Evolutionary conservation across 805 yeast species (phyloP).

Genomic region (Suhomyces emberorum): DNA sequence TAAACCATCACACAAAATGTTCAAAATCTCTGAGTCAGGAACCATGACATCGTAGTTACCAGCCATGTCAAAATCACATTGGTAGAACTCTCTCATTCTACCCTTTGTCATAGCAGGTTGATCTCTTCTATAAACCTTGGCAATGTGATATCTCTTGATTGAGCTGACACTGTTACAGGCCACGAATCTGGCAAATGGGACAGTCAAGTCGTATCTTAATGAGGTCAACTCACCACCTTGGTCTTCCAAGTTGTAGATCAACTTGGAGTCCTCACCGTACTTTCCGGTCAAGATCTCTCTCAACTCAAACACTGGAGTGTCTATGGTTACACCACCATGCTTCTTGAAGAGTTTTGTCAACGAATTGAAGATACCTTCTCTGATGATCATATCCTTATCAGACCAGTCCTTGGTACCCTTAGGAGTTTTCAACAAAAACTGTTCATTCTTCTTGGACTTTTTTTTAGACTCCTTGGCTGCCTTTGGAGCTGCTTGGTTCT

Average conservation of each 20-base stretch:
- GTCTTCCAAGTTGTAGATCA: constrained; percentile 93
- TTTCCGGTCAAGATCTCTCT: constrained; percentile 95
- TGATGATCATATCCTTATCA: constrained; percentile 92
- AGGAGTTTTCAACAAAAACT: constrained; percentile 86
- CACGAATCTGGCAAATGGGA: constrained; percentile 95
- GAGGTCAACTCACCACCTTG: constrained; percentile 99
- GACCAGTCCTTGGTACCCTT: constrained; percentile 99
- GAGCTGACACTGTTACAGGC: constrained; percentile 90
- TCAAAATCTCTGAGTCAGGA: constrained; percentile 89
- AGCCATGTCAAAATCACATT: constrained; percentile 97
- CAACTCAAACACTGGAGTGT: constrained; percentile 96
- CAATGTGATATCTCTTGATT: constrained; percentile 94
- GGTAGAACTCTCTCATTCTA: constrained; percentile 99
- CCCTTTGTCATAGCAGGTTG: constrained; percentile 99
- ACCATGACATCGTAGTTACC: constrained; percentile 92
- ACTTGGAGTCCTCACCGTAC: constrained; percentile 97
- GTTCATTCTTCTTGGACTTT: constrained; percentile 45
- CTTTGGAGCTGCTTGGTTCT: constrained; percentile 15
- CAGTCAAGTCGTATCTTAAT: constrained; percentile 93
- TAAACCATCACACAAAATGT: constrained; percentile 80
- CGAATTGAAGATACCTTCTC: constrained; percentile 80
- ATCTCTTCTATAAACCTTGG: constrained; percentile 97
- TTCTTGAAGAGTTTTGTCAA: constrained; percentile 77
- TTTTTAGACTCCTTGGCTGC: constrained; percentile 34
- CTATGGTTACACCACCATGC: constrained; percentile 98